These are phyloP conservation scores for Phytophthora quininea DNA, from an alignment of 352 stramenopile genomes.

Conservation along the genomic window DNA sequence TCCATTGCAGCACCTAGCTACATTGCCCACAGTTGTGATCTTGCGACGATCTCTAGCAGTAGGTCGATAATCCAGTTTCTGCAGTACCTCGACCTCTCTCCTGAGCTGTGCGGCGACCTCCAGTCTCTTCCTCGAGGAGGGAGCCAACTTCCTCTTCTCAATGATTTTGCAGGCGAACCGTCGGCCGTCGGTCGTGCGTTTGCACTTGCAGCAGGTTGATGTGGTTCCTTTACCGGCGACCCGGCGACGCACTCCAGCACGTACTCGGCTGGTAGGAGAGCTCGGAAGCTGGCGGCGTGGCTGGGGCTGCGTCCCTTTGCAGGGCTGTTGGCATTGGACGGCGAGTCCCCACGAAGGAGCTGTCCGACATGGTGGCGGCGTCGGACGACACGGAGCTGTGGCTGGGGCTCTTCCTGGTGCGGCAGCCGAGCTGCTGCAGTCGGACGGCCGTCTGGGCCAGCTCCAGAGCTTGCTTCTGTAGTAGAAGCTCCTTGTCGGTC, in stretches of 20 bases:
- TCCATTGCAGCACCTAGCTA: no score
- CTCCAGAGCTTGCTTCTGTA: constrained; percentile 26
- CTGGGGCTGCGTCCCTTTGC: constrained; percentile 16
- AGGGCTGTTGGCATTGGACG: constrained; percentile 21
- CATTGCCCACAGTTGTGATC: no score
- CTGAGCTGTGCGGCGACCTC: constrained; percentile 67
- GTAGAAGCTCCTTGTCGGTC: constrained; percentile 21
- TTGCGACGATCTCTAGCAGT: constrained; percentile 38
- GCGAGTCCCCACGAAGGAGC: constrained; percentile 53
- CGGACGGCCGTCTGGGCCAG: constrained; percentile 32
- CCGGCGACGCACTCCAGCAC: constrained; percentile 54
- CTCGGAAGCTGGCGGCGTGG: constrained; percentile 34
- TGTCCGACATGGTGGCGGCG: constrained; percentile 49
- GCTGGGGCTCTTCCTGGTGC: constrained; percentile 3
- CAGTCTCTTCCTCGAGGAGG: constrained; percentile 50
- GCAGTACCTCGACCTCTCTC: constrained; percentile 70
- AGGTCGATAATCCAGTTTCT: constrained; percentile 63
- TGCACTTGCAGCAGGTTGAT: constrained; percentile 72
- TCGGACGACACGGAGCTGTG: constrained; percentile 36
- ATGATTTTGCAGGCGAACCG: constrained; percentile 83
- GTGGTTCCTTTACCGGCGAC: constrained; percentile 64
- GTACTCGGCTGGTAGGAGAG: constrained; percentile 50
- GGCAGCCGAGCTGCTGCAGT: constrained; percentile 31
- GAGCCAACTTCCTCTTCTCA: constrained; percentile 65
- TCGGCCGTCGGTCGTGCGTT: constrained; percentile 45